phyloP scores from a whole-genome alignment of 371 early-diverging fungal genomes.

The Syncephalastrum sp. region DNA sequence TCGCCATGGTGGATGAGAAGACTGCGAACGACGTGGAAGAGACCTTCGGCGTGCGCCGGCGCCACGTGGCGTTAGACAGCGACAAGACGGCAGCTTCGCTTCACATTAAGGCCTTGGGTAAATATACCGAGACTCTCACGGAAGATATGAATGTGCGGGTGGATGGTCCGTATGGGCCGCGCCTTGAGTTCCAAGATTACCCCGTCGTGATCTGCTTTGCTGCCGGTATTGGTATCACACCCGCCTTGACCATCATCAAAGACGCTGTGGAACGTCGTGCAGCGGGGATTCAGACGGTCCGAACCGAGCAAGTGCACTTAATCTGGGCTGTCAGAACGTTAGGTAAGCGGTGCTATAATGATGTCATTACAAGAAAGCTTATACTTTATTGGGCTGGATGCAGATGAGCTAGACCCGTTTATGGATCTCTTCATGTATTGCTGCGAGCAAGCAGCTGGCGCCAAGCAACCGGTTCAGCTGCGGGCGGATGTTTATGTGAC shows the following conservation, averaged over 20 bases:
- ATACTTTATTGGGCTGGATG: conserved; percentile 6
- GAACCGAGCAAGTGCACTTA: conserved; percentile 38
- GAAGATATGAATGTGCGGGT: conserved; percentile 24
- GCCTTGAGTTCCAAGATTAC: conserved; percentile 41
- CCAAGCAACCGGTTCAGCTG: conserved; percentile 24
- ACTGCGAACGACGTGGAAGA: too few species aligned
- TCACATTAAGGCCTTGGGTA: conserved; percentile 48
- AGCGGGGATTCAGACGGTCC: conserved; percentile 34
- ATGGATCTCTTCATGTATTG: conserved; percentile 33
- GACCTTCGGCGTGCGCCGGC: too few species aligned
- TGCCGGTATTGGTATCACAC: conserved; percentile 49
- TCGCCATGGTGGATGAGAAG: not conserved
- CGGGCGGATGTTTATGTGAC: conserved; percentile 34
- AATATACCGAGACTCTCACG: conserved; percentile 17
- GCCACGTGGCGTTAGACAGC: too few species aligned
- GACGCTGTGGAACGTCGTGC: conserved; percentile 38
- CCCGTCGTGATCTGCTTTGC: conserved; percentile 29
- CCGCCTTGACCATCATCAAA: conserved; percentile 40
- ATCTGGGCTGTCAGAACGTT: conserved; percentile 36
- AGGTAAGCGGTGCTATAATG: conserved; percentile 16
- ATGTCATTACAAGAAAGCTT: not conserved
- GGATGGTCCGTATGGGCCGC: conserved; percentile 48
- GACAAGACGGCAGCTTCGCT: conserved; percentile 25
- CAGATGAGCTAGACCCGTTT: conserved; percentile 36
- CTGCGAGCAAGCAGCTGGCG: conserved; percentile 16